Evolutionary conservation across 305 asterid genomes (phyloP).

Genomic region (Solanum chacoense): DNA sequence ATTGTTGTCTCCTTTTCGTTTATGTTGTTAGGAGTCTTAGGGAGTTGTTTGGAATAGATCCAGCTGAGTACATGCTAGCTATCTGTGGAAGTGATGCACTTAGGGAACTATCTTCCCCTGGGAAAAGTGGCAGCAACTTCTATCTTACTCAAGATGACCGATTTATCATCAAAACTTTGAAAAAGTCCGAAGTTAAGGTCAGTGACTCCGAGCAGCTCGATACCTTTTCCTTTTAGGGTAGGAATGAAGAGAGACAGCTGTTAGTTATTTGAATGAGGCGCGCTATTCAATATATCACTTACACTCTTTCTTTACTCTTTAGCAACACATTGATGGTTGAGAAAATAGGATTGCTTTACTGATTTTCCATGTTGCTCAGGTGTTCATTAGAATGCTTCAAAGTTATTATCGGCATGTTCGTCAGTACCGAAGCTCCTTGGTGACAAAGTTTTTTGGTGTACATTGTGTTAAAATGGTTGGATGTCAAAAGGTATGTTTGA

Average conservation of each 20-base stretch:
- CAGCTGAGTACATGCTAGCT: conserved; percentile 94
- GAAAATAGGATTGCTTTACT: not conserved
- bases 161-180: conserved; percentile 93
- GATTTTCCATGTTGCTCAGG: conserved; percentile 37
- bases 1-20: conserved; percentile 3
- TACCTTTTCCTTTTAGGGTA: not conserved
- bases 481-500: conserved; percentile 62
- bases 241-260: not conserved
- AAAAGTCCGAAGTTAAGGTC: conserved; percentile 97
- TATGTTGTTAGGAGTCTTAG: conserved; percentile 53
- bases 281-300: not conserved
- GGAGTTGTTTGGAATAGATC: conserved; percentile 84
- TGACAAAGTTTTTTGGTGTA: conserved; percentile 82
- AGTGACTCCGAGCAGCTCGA: conserved; percentile 5
- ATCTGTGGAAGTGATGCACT: conserved; percentile 87
- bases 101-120: conserved; percentile 95
- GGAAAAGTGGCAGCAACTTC: conserved; percentile 96
- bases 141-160: conserved; percentile 94
- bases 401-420: conserved; percentile 66
- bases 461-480: conserved; percentile 98
- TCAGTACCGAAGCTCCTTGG: conserved; percentile 69
- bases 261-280: not conserved
- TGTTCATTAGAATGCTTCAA: conserved; percentile 87
- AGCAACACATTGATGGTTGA: not conserved
- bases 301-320: not conserved